A percentile compares a stretch with the other conserved stretches of the same genome.
These are phyloP conservation scores for Psilocybe cubensis DNA, from an alignment of 768 basidiomycete genomes.

Conservation along the genomic window DNA sequence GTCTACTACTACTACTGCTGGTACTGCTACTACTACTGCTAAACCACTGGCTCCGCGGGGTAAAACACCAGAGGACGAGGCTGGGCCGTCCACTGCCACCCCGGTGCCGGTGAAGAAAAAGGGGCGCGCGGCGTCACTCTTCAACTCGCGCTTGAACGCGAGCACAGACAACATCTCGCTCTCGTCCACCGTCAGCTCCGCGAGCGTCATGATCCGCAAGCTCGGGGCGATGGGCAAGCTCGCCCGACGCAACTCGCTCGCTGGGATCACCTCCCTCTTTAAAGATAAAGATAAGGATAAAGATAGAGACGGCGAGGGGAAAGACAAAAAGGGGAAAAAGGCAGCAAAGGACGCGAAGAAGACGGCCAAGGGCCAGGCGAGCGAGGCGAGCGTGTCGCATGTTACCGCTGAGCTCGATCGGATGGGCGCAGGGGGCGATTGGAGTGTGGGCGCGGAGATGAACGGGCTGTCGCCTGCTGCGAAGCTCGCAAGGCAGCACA, in stretches of 20 bases:
- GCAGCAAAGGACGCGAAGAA: slow-evolving; percentile 62
- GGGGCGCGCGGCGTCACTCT: slow-evolving; percentile 72
- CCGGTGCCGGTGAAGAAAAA: slow-evolving; percentile 67
- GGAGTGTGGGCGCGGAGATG: slow-evolving; percentile 60
- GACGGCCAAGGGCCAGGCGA: slow-evolving; percentile 61
- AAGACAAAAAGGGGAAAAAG: slow-evolving; percentile 54
- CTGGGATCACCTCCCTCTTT: slow-evolving; percentile 92
- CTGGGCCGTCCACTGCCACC: slow-evolving; percentile 52
- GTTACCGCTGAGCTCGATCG: slow-evolving; percentile 87
- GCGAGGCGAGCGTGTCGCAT: slow-evolving; percentile 75
- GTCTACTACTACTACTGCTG: too few relatives aligned
- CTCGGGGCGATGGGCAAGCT: slow-evolving; percentile 90
- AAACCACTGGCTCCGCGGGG: slow-evolving; percentile 26
- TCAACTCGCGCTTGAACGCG: slow-evolving; percentile 87
- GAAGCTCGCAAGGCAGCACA: slow-evolving; percentile 8
- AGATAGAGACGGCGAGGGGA: slow-evolving; percentile 48
- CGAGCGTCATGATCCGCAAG: slow-evolving; percentile 96
- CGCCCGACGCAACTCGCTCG: slow-evolving; percentile 81
- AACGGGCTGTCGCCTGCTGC: slow-evolving; percentile 53
- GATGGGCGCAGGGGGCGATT: slow-evolving; percentile 50
- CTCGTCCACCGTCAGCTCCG: slow-evolving; percentile 91
- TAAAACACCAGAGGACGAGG: slow-evolving; percentile 37
- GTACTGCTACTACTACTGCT: slow-evolving; percentile 19
- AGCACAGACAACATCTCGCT: slow-evolving; percentile 96
- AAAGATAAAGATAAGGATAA: slow-evolving; percentile 60